Evolutionary conservation across 2,329 filamentous ascomycete species (phyloP), one percentile per base, ranked within the genome.

Genomic region (Epichloe typhina): DNA sequence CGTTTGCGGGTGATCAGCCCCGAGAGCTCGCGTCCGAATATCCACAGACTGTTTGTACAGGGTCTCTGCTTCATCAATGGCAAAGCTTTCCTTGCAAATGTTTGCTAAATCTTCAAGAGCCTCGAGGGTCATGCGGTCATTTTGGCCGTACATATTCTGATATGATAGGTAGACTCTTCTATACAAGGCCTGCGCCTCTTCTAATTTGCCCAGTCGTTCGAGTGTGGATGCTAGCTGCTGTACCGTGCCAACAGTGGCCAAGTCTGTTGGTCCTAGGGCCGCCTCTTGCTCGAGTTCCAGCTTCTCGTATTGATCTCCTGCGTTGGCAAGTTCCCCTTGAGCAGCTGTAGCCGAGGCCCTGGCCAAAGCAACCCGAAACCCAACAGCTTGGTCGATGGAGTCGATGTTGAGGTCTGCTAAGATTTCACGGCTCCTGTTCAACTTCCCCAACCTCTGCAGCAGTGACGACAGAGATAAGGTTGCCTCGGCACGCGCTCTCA

Each of bases 31-130:
- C 13, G 52, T 54, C 31, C 55, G 57, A 49, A 61, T 56, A 36
- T 62, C 58, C 11, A 61, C 52, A 17, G 57, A 59, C 44, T 61
- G 58, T 11, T 57, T 51, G 52, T 61, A 61, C 3, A 62, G 53
- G 11, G 47, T 41, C 49, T 62, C 61, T 2, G 61, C 60, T 21
- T 63, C 59, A 51, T 62, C 61, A 17, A 61, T 55, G 48, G 60
- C 57, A 26, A 58, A 56, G 46, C 53, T 58, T 5, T 53, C 57
- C 38, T 53, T 54, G 39, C 54, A 60, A 19, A 58, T 56, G 49
- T 56, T 45, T 31, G 61, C 60, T 31, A 63, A 55, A 43, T 59
- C 54, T 37, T 63, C 61, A 15, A 62, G 58, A 3, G 60, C 58
- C 23, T 59, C 56, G 8, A 63, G 54, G 7, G 61, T 60, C 50